Evolutionary conservation across 805 yeast species (phyloP).

Genomic region (Blastobotrys mokoenaii): DNA sequence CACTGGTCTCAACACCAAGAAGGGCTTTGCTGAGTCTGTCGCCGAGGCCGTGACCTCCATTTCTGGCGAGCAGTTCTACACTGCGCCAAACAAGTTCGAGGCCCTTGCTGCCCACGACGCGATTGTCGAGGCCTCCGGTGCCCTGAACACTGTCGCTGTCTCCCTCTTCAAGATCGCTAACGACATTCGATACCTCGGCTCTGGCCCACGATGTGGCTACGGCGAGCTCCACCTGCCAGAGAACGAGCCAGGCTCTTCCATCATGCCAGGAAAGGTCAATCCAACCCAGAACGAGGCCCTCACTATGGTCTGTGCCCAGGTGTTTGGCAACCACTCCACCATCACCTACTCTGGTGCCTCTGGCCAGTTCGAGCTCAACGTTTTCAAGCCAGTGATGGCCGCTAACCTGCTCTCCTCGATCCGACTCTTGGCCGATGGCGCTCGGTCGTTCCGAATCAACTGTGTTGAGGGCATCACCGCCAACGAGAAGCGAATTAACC

Average conservation of each 20-base stretch:
- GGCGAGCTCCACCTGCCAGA: conserved; percentile 94
- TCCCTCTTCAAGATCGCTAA: conserved; percentile 94
- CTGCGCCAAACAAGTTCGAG: conserved; percentile 98
- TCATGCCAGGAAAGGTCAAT: conserved; percentile 99
- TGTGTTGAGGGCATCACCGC: conserved; percentile 94
- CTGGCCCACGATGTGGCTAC: conserved; percentile 99
- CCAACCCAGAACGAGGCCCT: conserved; percentile 99
- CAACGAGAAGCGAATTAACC: conserved; percentile 76
- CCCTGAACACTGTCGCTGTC: conserved; percentile 88
- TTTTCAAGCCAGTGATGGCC: conserved; percentile 94
- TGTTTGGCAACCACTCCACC: conserved; percentile 91
- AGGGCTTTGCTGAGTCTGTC: conserved; percentile 80
- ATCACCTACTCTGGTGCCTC: conserved; percentile 97
- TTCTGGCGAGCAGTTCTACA: conserved; percentile 81
- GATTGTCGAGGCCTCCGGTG: conserved; percentile 94
- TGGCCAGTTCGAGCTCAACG: conserved; percentile 97
- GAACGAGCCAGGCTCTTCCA: conserved; percentile 98
- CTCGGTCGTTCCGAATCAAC: conserved; percentile 81
- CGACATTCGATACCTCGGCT: conserved; percentile 95
- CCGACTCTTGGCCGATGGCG: conserved; percentile 83
- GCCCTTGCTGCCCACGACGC: conserved; percentile 99
- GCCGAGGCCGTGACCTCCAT: conserved; percentile 79
- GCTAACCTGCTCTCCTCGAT: conserved; percentile 81
- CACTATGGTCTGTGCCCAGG: conserved; percentile 97
- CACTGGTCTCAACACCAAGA: conserved; percentile 91